Base-by-base conservation (phyloP, 495 filamentous ascomycete genomes). In the Penicillium turbatum region DNA sequence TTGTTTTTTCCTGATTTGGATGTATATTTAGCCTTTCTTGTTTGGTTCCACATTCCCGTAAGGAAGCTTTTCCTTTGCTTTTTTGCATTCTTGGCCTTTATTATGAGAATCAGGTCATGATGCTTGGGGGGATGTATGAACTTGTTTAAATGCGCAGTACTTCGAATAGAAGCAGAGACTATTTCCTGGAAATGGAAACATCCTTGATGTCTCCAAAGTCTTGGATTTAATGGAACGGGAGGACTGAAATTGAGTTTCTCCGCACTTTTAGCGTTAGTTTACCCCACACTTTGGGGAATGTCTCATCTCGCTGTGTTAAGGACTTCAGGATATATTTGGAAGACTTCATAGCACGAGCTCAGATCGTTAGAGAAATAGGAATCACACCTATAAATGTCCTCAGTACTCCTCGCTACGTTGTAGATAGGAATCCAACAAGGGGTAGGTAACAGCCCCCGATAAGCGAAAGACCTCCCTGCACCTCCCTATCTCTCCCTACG, bases 11-110 rank as follows among this genome's bases (percentile, higher is more conserved):
- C 48, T 54, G 30, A 57, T 45, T 34, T 64, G 60, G 55, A 50
- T 63, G 61, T 59, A 65, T 58, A 67, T 64, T 66, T 65, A 65
- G 55, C 63, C 54, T 57, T 62, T 38, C 34, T 47, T 51, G 45
- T 59, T 57, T 50, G 53, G 50, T 32, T 59, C 44, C 48, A 47
- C 47, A 53, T 70, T 53, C 21, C 13, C 30, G 43, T 64, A 51
- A 40, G 31, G 45, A 48, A 39, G 26, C 36, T 36, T 47, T 30
- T 13, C n/a, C n/a, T 35, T 42, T 48, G 11, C 19, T 36, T 36
- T 32, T 40, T 15, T 45, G 19, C 51, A 36, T 35, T 46, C 15
- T 51, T 52, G 46, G 53, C 45, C 45, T 48, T 37, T 44, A 26
- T n/a, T 46, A 13, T 19, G 24, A 26, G 1, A 16, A 15, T 24